A percentile compares a stretch with the other conserved stretches of the same genome.
Evolutionary conservation across 2,329 filamentous ascomycete species (phyloP).

Genomic region (Diaporthe destruens): DNA sequence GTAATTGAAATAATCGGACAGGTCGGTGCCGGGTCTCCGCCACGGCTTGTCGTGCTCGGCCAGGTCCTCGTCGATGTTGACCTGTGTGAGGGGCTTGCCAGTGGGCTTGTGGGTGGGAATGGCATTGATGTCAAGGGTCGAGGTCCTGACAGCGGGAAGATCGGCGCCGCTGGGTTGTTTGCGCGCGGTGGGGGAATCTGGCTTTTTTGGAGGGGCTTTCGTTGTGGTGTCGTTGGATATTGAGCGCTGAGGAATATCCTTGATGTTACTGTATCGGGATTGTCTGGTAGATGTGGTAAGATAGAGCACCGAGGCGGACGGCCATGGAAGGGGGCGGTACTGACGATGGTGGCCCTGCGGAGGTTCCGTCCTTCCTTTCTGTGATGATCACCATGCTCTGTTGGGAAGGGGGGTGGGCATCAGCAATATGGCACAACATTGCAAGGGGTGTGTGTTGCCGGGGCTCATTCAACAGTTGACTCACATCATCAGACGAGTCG

Average conservation of each 20-base stretch:
- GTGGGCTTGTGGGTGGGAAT: slow-evolving; percentile 83
- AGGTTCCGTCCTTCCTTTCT: slow-evolving; percentile 74
- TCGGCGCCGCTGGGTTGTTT: slow-evolving; percentile 44
- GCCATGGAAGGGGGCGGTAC: slow-evolving; percentile 46
- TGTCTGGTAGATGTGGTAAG: slow-evolving; percentile 56
- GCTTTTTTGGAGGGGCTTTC: slow-evolving; percentile 59
- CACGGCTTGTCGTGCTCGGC: slow-evolving; percentile 91
- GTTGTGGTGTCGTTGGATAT: slow-evolving; percentile 63
- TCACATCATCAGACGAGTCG: slow-evolving; percentile 58
- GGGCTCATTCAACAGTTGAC: neutral
- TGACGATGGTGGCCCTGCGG: slow-evolving; percentile 70
- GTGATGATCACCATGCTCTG: slow-evolving; percentile 78
- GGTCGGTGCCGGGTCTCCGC: slow-evolving; percentile 92
- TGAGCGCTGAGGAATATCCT: slow-evolving; percentile 73
- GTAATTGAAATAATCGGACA: slow-evolving; percentile 99
- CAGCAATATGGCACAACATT: slow-evolving; percentile 13
- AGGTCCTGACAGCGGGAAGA: slow-evolving; percentile 76
- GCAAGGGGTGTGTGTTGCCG: neutral
- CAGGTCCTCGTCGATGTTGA: slow-evolving; percentile 81
- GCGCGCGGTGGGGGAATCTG: slow-evolving; percentile 22
- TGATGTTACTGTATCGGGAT: slow-evolving; percentile 73
- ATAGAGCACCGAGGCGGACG: neutral
- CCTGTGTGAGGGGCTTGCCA: slow-evolving; percentile 83
- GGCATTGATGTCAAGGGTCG: slow-evolving; percentile 85
- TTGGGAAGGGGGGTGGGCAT: slow-evolving; percentile 14